Conservation (phyloP, 495 filamentous ascomycete species). For the Hypoxylon crocopeplum region DNA sequence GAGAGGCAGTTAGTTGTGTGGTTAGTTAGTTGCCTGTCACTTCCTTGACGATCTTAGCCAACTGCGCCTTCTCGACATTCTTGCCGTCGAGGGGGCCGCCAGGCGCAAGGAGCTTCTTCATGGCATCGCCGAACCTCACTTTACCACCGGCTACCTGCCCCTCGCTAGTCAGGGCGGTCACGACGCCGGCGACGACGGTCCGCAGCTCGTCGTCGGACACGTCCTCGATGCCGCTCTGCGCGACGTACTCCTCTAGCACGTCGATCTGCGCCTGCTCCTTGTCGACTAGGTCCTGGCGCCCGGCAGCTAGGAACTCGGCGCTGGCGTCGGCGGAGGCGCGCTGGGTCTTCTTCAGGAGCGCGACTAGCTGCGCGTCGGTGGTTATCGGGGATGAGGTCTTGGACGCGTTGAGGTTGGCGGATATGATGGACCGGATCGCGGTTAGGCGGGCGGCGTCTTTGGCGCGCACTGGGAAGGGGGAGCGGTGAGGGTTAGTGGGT, state of each 20-base stretch:
- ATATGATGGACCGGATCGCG: constrained; percentile 61
- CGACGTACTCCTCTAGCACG: constrained; percentile 58
- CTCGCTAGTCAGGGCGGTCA: constrained; percentile 41
- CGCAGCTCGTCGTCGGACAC: constrained; percentile 51
- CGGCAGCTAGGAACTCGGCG: constrained; percentile 56
- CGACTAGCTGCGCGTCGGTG: constrained; percentile 63
- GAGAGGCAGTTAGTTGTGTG: too few species aligned
- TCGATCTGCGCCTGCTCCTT: constrained; percentile 58
- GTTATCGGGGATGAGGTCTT: constrained; percentile 61
- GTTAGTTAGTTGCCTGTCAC: neutral
- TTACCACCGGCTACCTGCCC: constrained; percentile 27
- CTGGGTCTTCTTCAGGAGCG: constrained; percentile 56
- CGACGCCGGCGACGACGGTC: constrained; percentile 43
- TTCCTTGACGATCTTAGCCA: constrained; percentile 45
- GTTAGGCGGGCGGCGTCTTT: constrained; percentile 62
- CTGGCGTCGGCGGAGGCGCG: constrained; percentile 48
- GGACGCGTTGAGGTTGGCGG: constrained; percentile 61
- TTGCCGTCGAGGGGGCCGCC: constrained; percentile 49
- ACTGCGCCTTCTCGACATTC: constrained; percentile 43
- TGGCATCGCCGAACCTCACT: constrained; percentile 38
- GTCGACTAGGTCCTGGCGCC: constrained; percentile 60
- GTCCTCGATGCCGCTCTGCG: constrained; percentile 49
- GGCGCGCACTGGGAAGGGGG: constrained; percentile 48
- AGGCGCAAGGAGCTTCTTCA: constrained; percentile 46
- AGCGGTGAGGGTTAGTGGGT: neutral